Percentiles rank a stretch among this genome's conserved stretches.
Evolutionary conservation across 352 stramenopile genomes (phyloP).

Genomic region (Pythium sukuiense): DNA sequence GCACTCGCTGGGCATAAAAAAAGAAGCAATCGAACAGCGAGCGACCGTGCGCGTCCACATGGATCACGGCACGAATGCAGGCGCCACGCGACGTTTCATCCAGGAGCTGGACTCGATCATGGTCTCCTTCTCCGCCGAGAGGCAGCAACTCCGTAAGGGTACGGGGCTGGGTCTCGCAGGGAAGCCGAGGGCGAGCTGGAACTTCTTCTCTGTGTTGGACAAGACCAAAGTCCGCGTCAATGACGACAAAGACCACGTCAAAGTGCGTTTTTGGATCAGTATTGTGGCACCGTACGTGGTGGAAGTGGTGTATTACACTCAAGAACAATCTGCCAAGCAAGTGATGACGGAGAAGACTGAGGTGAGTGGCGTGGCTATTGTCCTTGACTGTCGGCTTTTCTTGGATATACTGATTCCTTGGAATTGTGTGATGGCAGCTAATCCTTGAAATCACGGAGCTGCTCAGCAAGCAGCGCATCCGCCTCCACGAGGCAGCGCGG

Average conservation of each 20-base stretch:
- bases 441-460: slow-evolving; percentile 63
- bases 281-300: slow-evolving; percentile 66
- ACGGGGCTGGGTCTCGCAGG: slow-evolving; percentile 52
- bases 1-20: slow-evolving; percentile 70
- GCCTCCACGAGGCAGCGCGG: slow-evolving; percentile 27
- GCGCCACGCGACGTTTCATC: slow-evolving; percentile 62
- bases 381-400: background rate
- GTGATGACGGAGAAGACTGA: slow-evolving; percentile 73
- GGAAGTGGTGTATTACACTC: slow-evolving; percentile 77
- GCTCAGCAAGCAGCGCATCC: slow-evolving; percentile 28
- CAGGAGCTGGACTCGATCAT: slow-evolving; percentile 68
- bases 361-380: slow-evolving; percentile 19
- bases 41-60: slow-evolving; percentile 59
- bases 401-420: background rate
- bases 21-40: slow-evolving; percentile 58
- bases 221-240: slow-evolving; percentile 38
- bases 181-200: slow-evolving; percentile 39
- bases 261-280: slow-evolving; percentile 69
- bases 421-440: slow-evolving; percentile 9
- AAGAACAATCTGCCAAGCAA: slow-evolving; percentile 59
- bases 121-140: slow-evolving; percentile 16
- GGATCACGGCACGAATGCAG: slow-evolving; percentile 49
- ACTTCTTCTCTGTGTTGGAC: slow-evolving; percentile 41
- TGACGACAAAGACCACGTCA: slow-evolving; percentile 28
- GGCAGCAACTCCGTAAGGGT: slow-evolving; percentile 33